A percentile compares a stretch with the other conserved stretches of the same genome.
These are phyloP conservation scores for Diaporthe sp. DNA, from an alignment of 2,329 filamentous ascomycete genomes.

Conservation along the genomic window DNA sequence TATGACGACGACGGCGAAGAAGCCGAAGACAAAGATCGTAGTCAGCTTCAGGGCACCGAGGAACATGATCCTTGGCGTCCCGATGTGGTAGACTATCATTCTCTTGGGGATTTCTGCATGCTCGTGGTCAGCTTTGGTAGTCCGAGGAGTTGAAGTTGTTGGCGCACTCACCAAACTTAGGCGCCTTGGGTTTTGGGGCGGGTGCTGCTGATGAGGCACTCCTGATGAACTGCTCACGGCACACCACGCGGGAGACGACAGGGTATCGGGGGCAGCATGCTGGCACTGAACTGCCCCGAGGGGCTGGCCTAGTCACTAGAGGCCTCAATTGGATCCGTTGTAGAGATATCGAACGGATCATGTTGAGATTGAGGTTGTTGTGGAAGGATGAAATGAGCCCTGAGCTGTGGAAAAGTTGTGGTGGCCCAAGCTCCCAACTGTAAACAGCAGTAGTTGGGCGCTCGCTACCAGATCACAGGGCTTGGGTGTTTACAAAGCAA, in stretches of 20 bases:
- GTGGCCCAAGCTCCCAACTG: slow-evolving; percentile 26
- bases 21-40: slow-evolving; percentile 74
- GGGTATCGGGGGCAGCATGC: slow-evolving; percentile 2
- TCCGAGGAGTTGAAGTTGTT: not conserved
- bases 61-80: slow-evolving; percentile 73
- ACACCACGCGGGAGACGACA: not conserved
- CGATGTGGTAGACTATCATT: slow-evolving; percentile 80
- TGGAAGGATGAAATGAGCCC: not conserved
- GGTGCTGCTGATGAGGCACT: slow-evolving; percentile 24
- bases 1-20: slow-evolving; percentile 72
- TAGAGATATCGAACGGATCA: slow-evolving; percentile 27
- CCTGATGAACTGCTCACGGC: slow-evolving; percentile 23
- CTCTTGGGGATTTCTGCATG: slow-evolving; percentile 34
- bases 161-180: slow-evolving; percentile 9
- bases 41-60: slow-evolving; percentile 78
- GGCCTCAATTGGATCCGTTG: not conserved
- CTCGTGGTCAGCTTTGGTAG: not conserved
- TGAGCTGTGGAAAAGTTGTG: slow-evolving; percentile 5
- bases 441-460: no score
- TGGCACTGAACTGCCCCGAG: not conserved
- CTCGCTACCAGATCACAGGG: not conserved
- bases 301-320: not conserved
- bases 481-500: not conserved
- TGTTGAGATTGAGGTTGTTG: not conserved
- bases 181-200: slow-evolving; percentile 19